Percentiles rank a stretch among this genome's conserved stretches.
Conservation (phyloP, 2,329 filamentous ascomycete genomes). For the Alternaria infectoria region DNA sequence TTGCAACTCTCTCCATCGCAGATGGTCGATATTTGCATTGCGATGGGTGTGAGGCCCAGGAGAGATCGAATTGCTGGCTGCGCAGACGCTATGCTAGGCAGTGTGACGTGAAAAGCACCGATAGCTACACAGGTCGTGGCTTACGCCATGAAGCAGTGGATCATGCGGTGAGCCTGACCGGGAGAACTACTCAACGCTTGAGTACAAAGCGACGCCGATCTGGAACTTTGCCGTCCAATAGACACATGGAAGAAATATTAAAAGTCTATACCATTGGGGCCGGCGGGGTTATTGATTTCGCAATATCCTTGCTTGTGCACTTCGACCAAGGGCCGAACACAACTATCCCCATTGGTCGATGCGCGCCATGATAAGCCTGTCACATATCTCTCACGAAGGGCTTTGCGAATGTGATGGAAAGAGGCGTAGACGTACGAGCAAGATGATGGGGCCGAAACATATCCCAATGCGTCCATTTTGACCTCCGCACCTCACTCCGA, state of each 20-base stretch:
- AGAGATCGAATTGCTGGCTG: background rate
- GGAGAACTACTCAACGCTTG: background rate
- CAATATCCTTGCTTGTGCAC: background rate
- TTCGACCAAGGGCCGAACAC: background rate
- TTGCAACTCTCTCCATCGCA: conserved; percentile 10
- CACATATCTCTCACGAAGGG: background rate
- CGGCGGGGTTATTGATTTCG: background rate
- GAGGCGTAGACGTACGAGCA: background rate
- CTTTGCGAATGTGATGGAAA: background rate
- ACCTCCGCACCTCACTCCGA: background rate
- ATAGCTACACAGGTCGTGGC: background rate
- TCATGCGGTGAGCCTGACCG: background rate
- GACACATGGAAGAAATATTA: background rate
- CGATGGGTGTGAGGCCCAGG: background rate
- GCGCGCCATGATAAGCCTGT: background rate
- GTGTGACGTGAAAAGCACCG: background rate
- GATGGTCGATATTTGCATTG: background rate
- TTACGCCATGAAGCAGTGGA: background rate
- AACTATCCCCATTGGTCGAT: background rate
- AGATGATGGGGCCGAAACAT: background rate
- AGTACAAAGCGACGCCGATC: background rate
- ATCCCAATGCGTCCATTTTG: background rate
- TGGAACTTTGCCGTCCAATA: background rate
- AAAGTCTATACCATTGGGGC: background rate
- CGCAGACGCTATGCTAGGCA: background rate